Conservation (phyloP, 2,329 filamentous ascomycete species). For the Rhinocladiella mackenziei region DNA sequence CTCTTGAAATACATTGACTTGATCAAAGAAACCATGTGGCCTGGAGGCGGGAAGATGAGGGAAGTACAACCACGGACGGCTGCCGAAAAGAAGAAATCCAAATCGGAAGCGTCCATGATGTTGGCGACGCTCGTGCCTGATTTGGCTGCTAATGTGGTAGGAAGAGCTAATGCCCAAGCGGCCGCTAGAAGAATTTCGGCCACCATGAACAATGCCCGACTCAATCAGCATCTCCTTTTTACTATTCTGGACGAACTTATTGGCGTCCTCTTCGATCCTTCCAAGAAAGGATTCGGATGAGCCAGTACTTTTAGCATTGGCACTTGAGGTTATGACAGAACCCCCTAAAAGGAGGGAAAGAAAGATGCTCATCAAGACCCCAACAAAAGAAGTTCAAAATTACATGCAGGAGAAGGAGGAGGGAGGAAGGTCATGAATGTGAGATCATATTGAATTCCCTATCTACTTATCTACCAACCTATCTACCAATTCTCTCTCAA, state of each 20-base stretch:
- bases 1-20: constrained; percentile 71
- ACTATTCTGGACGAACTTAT: constrained; percentile 69
- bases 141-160: constrained; percentile 87
- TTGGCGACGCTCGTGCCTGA: constrained; percentile 87
- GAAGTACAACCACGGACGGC: constrained; percentile 56
- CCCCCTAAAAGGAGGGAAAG: too few species aligned
- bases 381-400: too few species aligned
- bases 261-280: constrained; percentile 55
- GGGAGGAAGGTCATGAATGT: too few species aligned
- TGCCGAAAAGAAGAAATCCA: constrained; percentile 72
- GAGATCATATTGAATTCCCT: too few species aligned
- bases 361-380: too few species aligned
- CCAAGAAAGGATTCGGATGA: constrained; percentile 11
- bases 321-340: too few species aligned
- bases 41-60: constrained; percentile 48
- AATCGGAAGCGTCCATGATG: constrained; percentile 83
- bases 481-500: too few species aligned
- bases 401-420: too few species aligned
- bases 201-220: constrained; percentile 80
- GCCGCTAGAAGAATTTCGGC: constrained; percentile 86
- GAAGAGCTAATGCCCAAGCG: constrained; percentile 82
- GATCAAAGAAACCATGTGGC: constrained; percentile 78
- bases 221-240: constrained; percentile 73
- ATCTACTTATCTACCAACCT: too few species aligned
- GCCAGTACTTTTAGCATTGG: not conserved